These are phyloP conservation scores for Didymella lethalis DNA, from an alignment of 2,329 filamentous ascomycete species.

Conservation along the genomic window DNA sequence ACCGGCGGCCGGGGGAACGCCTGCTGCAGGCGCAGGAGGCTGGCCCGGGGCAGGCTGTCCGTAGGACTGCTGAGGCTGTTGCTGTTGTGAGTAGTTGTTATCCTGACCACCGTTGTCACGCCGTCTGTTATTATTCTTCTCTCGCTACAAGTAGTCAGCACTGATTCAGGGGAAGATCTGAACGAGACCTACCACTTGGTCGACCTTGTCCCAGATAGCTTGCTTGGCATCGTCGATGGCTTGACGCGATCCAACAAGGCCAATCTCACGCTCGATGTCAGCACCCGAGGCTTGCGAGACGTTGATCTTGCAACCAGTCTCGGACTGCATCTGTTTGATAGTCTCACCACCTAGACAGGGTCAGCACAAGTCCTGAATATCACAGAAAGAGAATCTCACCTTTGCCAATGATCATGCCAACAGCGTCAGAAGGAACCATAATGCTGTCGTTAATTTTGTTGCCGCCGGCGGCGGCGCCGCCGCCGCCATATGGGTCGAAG, in stretches of 20 bases:
- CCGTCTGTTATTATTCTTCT: conserved; percentile 56
- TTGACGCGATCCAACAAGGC: conserved; percentile 78
- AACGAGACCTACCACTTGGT: conserved; percentile 73
- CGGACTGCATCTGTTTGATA: conserved; percentile 90
- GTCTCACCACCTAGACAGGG: conserved; percentile 74
- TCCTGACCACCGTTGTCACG: conserved; percentile 51
- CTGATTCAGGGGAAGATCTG: not conserved
- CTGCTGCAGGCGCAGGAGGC: conserved; percentile 36
- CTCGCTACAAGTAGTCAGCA: conserved; percentile 51
- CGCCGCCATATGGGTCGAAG: conserved; percentile 43
- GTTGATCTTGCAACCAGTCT: conserved; percentile 92
- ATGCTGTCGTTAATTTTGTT: conserved; percentile 81
- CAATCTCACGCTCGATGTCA: conserved; percentile 85
- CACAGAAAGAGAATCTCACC: conserved; percentile 50
- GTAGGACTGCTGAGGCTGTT: conserved; percentile 48
- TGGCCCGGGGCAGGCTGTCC: conserved; percentile 46
- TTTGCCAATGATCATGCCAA: conserved; percentile 97
- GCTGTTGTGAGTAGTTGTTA: conserved; percentile 58
- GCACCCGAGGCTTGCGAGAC: conserved; percentile 82
- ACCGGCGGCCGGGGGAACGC: conserved; percentile 65
- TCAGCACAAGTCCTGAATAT: conserved; percentile 24
- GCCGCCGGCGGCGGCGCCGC: conserved; percentile 56
- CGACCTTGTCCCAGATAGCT: conserved; percentile 90
- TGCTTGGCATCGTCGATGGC: conserved; percentile 82
- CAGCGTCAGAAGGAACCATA: conserved; percentile 85